A percentile compares a stretch with the other conserved stretches of the same genome.
Conservation (phyloP, 257 asterid genomes). For the Solanum virginianum region DNA sequence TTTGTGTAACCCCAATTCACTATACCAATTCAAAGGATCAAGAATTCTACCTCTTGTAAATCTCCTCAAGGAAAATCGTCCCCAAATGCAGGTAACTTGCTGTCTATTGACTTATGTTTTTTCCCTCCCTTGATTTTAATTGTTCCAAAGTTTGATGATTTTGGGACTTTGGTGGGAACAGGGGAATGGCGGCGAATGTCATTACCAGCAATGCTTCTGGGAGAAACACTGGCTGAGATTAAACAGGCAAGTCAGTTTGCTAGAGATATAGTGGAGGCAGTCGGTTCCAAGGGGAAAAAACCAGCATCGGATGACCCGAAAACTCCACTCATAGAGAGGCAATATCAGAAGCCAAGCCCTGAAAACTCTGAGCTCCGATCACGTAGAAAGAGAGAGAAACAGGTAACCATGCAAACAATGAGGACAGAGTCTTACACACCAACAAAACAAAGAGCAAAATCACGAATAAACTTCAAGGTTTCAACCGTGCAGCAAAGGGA, state of each 20-base stretch:
- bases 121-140: not conserved
- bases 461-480: constrained; percentile 69
- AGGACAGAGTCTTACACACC: constrained; percentile 31
- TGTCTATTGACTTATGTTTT: not conserved
- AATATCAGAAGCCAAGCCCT: constrained; percentile 16
- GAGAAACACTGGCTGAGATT: constrained; percentile 79
- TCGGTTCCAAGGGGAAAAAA: constrained; percentile 14
- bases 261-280: constrained; percentile 40
- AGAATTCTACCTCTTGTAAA: constrained; percentile 29
- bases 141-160: not conserved
- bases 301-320: constrained; percentile 48
- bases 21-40: constrained; percentile 29
- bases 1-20: not conserved
- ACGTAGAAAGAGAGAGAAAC: constrained; percentile 65
- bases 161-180: not conserved
- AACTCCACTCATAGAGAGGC: constrained; percentile 45
- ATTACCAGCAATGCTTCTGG: constrained; percentile 81
- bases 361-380: constrained; percentile 38
- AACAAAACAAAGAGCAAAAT: constrained; percentile 43
- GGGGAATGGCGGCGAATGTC: constrained; percentile 80
- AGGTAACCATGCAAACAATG: constrained; percentile 18
- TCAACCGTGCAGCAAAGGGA: constrained; percentile 32
- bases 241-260: constrained; percentile 69
- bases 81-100: constrained; percentile 27
- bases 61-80: constrained; percentile 83